Evolutionary conservation across 83 land plant genomes (phyloP), one percentile per base, ranked within the genome.

Genomic region (Picea mariana): DNA sequence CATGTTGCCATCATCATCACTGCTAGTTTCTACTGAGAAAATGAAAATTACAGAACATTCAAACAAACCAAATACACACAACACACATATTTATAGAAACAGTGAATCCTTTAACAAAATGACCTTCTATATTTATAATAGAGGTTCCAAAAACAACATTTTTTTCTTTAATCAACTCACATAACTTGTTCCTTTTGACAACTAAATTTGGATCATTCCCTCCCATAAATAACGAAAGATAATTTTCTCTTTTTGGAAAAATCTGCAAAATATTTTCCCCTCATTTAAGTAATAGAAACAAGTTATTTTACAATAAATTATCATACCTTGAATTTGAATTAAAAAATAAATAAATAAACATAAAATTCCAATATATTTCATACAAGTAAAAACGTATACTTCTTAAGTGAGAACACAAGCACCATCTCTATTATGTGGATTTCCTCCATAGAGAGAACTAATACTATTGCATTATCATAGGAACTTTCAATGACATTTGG

Each of bases 241-340:
- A 98, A 81, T 94, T 98, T 73, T 96, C 99, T 17, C 91, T 91
- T 88, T 98, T 98, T 21, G 99, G 99, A 81, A 96, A 98, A 77
- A 98, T 96, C 99, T 98, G 97, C 89, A 89, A 59, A 75, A 72
- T 26, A 27, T 31, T 34, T 61, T 3, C 21, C 65, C 20, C 58
- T 61, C 62, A 55, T 60, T 55, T 61, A 20, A 78, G 44, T 61
- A 78, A 16, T 21, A 78, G 79, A 55, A 55, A 9, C 49, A 23
- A 55, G 65, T 23, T 78, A 20, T 55, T 42, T 26, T 6, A 42
- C 9, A 44, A 13, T 63, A 4, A 61, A 6, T 20, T 3, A 40
- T 80, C 55, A 67, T 42, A 16, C 78, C 78, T 0, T 20, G 69
- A 6, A 49, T 11, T 20, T 47, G 55, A n/a, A 21, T 18, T 9